Evolutionary conservation across 208 protist species (phyloP).

Genomic region (Trypanosoma cruzi): DNA sequence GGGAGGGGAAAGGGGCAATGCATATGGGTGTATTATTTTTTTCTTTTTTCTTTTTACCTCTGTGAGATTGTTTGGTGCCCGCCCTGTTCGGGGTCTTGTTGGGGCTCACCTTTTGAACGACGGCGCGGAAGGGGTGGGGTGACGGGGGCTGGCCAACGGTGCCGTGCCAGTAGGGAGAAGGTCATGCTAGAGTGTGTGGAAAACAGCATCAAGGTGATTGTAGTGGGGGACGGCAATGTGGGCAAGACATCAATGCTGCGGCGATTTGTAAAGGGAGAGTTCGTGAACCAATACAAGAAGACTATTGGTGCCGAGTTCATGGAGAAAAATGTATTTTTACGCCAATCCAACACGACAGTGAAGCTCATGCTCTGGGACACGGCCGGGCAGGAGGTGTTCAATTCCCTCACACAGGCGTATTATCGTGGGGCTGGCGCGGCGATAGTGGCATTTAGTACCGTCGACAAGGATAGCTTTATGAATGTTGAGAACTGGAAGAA

Average conservation of each 20-base stretch:
- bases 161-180: not conserved
- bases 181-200: slow-evolving; percentile 50
- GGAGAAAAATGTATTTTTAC: slow-evolving; percentile 89
- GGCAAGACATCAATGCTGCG: slow-evolving; percentile 95
- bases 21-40: slow-evolving; percentile 21
- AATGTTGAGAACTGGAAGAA: slow-evolving; percentile 87
- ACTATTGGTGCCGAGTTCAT: slow-evolving; percentile 94
- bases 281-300: slow-evolving; percentile 92
- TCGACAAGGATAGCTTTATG: slow-evolving; percentile 88
- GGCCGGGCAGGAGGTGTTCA: slow-evolving; percentile 94
- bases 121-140: not conserved
- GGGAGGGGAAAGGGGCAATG: not conserved
- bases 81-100: not conserved
- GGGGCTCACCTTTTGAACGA: not conserved
- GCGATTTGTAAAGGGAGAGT: slow-evolving; percentile 91
- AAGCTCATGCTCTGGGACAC: slow-evolving; percentile 96
- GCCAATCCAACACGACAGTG: slow-evolving; percentile 56
- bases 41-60: not conserved
- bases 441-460: slow-evolving; percentile 91
- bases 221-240: slow-evolving; percentile 94
- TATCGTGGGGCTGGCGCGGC: slow-evolving; percentile 90
- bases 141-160: not conserved
- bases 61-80: not conserved
- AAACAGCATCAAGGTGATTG: slow-evolving; percentile 94
- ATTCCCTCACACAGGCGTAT: slow-evolving; percentile 91